A percentile compares a stretch with the other conserved stretches of the same genome.
These are phyloP conservation scores for Colletotrichum graminicola DNA, from an alignment of 2,329 filamentous ascomycete genomes.

Conservation along the genomic window DNA sequence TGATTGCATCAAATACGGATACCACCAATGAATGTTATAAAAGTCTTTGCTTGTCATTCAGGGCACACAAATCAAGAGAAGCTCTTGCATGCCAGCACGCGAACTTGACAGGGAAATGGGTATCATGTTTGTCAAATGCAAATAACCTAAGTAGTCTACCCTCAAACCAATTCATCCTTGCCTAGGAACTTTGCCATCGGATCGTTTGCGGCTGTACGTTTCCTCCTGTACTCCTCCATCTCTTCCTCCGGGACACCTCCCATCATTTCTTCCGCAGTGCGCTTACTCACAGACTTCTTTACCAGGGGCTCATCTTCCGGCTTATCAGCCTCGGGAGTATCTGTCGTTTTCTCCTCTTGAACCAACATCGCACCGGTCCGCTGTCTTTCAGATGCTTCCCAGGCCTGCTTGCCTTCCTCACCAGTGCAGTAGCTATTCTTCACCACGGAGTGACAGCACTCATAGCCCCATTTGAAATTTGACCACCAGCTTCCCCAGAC, in stretches of 20 bases:
- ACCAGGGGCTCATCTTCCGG: slow-evolving; percentile 49
- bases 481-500: slow-evolving; percentile 99
- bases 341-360: slow-evolving; percentile 43
- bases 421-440: slow-evolving; percentile 99
- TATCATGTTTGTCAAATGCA: slow-evolving; percentile 40
- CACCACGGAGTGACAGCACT: slow-evolving; percentile 91
- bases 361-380: slow-evolving; percentile 61
- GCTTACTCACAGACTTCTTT: slow-evolving; percentile 68
- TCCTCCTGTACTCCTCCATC: slow-evolving; percentile 86
- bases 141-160: slow-evolving; percentile 52
- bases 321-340: slow-evolving; percentile 48
- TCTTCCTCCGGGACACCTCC: slow-evolving; percentile 84
- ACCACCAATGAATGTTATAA: slow-evolving; percentile 42
- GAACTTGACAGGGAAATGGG: slow-evolving; percentile 35
- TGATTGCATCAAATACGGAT: slow-evolving; percentile 48
- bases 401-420: slow-evolving; percentile 84
- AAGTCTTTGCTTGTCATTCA: slow-evolving; percentile 31
- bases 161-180: slow-evolving; percentile 71
- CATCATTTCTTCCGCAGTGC: slow-evolving; percentile 83
- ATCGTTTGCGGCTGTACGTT: slow-evolving; percentile 79
- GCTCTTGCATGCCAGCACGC: slow-evolving; percentile 27
- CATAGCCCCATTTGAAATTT: slow-evolving; percentile 94
- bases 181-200: slow-evolving; percentile 88
- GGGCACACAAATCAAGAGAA: slow-evolving; percentile 1
- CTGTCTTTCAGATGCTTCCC: slow-evolving; percentile 78